phyloP scores from a whole-genome alignment of 2,329 filamentous ascomycete species.

The Madurella fahalii region DNA sequence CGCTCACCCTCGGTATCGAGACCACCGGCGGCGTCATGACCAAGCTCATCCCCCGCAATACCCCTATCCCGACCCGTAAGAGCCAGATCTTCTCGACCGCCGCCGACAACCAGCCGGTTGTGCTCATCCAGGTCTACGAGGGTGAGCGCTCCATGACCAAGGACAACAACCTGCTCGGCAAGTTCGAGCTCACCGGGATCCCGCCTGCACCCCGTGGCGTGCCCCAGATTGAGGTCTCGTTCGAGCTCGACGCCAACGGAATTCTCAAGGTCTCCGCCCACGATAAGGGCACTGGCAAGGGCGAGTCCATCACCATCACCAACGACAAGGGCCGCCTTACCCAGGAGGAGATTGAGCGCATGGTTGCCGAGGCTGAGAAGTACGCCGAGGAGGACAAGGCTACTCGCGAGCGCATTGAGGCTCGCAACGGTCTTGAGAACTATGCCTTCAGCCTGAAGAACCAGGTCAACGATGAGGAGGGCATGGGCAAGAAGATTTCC shows the following conservation, averaged over 20 bases:
- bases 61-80: constrained; percentile 92
- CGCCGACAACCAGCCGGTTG: constrained; percentile 94
- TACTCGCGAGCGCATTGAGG: constrained; percentile 92
- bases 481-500: constrained; percentile 98
- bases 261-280: constrained; percentile 95
- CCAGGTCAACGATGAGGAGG: constrained; percentile 95
- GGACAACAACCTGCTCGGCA: constrained; percentile 96
- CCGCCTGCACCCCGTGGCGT: constrained; percentile 94
- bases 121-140: constrained; percentile 94
- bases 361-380: constrained; percentile 97
- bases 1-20: constrained; percentile 93
- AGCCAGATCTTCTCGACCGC: constrained; percentile 97
- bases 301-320: constrained; percentile 96
- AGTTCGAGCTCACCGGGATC: constrained; percentile 97
- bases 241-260: constrained; percentile 98
- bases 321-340: constrained; percentile 99
- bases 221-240: constrained; percentile 97
- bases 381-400: constrained; percentile 99
- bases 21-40: constrained; percentile 98
- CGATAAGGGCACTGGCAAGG: constrained; percentile 98
- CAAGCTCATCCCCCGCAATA: constrained; percentile 93
- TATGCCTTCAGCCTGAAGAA: constrained; percentile 99
- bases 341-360: constrained; percentile 96
- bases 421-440: constrained; percentile 96
- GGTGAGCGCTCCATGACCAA: constrained; percentile 93